phyloP scores from a whole-genome alignment of 2,329 filamentous ascomycete genomes.

The Aureobasidium sp. region DNA sequence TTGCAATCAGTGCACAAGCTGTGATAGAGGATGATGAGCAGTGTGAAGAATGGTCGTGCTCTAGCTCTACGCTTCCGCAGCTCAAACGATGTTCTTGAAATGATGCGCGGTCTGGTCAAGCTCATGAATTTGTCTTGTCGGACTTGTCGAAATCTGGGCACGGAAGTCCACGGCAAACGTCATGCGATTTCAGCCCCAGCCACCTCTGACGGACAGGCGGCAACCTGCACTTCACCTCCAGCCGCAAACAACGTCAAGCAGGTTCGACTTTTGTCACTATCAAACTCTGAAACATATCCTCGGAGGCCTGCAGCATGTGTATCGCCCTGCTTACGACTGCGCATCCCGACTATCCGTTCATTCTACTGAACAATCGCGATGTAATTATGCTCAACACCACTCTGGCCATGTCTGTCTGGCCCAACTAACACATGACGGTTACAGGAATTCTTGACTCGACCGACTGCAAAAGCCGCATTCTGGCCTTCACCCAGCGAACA shows the following conservation, averaged over 20 bases:
- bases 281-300: neutral
- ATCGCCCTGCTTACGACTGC: slow-evolving; percentile 44
- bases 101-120: neutral
- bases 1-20: neutral
- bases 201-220: slow-evolving; percentile 5
- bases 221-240: neutral
- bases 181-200: neutral
- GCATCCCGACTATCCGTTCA: slow-evolving; percentile 43
- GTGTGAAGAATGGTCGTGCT: neutral
- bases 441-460: slow-evolving; percentile 56
- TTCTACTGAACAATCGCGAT: slow-evolving; percentile 47
- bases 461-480: slow-evolving; percentile 53
- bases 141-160: slow-evolving; percentile 3
- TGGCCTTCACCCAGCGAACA: slow-evolving; percentile 51
- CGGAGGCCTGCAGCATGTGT: slow-evolving; percentile 33
- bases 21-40: neutral
- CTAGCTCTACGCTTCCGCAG: neutral
- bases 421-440: neutral
- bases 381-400: slow-evolving; percentile 22
- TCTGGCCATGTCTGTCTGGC: neutral
- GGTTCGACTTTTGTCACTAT: neutral
- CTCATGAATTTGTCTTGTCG: neutral
- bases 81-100: neutral
- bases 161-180: neutral
- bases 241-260: neutral